Conservation (phyloP, 2,329 filamentous ascomycete genomes). For the Calycina herbarum region DNA sequence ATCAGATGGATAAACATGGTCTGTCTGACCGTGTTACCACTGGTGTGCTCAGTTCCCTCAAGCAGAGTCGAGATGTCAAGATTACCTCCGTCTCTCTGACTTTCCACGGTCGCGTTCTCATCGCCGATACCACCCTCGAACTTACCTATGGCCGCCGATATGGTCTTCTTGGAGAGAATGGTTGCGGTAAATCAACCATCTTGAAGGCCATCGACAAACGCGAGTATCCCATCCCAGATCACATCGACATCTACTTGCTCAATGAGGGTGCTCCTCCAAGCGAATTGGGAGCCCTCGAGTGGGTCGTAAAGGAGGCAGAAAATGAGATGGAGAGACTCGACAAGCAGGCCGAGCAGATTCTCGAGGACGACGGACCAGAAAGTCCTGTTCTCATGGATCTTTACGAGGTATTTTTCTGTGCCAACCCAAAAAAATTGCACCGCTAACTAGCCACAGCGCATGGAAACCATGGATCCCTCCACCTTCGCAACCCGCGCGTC, state of each 20-base stretch:
- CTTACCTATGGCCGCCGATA: constrained; percentile 91
- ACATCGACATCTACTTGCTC: constrained; percentile 96
- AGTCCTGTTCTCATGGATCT: constrained; percentile 87
- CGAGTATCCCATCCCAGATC: constrained; percentile 93
- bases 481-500: constrained; percentile 96
- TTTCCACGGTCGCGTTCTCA: constrained; percentile 96
- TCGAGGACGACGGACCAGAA: constrained; percentile 91
- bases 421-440: background rate
- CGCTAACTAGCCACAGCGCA: constrained; percentile 61
- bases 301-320: constrained; percentile 95
- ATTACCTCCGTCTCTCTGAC: constrained; percentile 91
- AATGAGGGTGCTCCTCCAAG: constrained; percentile 93
- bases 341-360: constrained; percentile 80
- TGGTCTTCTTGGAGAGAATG: constrained; percentile 96
- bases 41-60: constrained; percentile 85
- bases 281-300: constrained; percentile 89
- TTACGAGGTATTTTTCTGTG: constrained; percentile 73
- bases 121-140: constrained; percentile 92
- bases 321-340: constrained; percentile 90
- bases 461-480: constrained; percentile 98
- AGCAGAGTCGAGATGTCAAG: constrained; percentile 90
- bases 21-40: constrained; percentile 98
- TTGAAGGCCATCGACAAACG: constrained; percentile 91
- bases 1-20: constrained; percentile 95
- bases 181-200: constrained; percentile 97